phyloP scores from a whole-genome alignment of 495 filamentous ascomycete genomes.

The Symbiotaphrina buchneri region DNA sequence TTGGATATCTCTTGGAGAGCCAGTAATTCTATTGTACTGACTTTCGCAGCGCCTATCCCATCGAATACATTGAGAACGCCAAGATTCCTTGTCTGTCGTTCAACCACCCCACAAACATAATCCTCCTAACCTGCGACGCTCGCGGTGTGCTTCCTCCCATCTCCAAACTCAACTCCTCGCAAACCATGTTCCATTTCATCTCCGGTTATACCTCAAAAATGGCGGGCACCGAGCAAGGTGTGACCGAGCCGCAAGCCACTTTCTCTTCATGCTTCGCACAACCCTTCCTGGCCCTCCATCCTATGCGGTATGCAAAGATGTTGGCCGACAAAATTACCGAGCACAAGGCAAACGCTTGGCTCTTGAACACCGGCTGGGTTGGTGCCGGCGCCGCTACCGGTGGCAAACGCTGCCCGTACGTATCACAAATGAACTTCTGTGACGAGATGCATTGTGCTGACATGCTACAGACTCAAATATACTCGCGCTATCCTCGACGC shows the following conservation, averaged over 20 bases:
- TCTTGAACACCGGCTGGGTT: constrained; percentile 98
- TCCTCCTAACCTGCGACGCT: constrained; percentile 93
- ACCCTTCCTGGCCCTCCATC: constrained; percentile 95
- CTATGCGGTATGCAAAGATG: constrained; percentile 98
- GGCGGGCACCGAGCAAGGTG: constrained; percentile 94
- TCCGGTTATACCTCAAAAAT: constrained; percentile 99
- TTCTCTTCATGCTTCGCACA: constrained; percentile 99
- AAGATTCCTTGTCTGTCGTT: constrained; percentile 85
- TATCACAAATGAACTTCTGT: too few relatives aligned
- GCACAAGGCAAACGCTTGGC: constrained; percentile 93
- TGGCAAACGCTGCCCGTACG: constrained; percentile 81
- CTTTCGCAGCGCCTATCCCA: constrained; percentile 70
- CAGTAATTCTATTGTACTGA: too few relatives aligned
- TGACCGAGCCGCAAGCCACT: constrained; percentile 90
- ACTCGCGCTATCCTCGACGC: constrained; percentile 95
- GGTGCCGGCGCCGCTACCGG: constrained; percentile 86
- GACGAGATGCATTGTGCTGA: too few relatives aligned
- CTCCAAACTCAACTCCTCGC: constrained; percentile 84
- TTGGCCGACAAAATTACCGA: constrained; percentile 89
- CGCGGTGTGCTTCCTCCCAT: constrained; percentile 94
- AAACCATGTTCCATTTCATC: constrained; percentile 99
- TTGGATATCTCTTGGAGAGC: too few relatives aligned
- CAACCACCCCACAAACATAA: constrained; percentile 88
- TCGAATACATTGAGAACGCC: constrained; percentile 96
- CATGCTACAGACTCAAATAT: constrained; percentile 47